These are phyloP conservation scores for Parachaetomium inaequale DNA, from an alignment of 495 filamentous ascomycete genomes.

Conservation along the genomic window DNA sequence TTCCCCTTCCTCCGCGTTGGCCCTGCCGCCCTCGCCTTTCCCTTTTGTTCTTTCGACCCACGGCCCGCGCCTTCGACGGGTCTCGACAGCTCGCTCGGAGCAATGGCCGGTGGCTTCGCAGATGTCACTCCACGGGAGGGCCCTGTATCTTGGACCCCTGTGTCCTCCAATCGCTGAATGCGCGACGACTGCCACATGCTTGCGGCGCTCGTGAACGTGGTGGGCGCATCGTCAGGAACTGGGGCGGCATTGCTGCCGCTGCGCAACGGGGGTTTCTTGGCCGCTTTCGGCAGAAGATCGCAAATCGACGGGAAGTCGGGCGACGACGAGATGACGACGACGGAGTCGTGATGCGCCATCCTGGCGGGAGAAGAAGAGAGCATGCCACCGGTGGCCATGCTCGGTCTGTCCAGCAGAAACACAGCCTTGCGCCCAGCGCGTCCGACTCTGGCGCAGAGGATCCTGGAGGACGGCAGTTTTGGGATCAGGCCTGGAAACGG, in stretches of 20 bases:
- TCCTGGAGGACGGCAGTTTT: slow-evolving; percentile 13
- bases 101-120: neutral
- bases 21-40: neutral
- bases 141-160: neutral
- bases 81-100: neutral
- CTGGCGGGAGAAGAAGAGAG: slow-evolving; percentile 39
- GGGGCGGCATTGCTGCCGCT: slow-evolving; percentile 35
- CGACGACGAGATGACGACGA: slow-evolving; percentile 45
- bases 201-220: slow-evolving; percentile 43
- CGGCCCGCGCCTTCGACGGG: neutral
- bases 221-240: slow-evolving; percentile 32
- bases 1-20: slow-evolving; percentile 1
- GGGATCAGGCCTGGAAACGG: neutral
- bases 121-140: neutral
- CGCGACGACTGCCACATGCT: slow-evolving; percentile 28
- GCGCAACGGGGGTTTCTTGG: slow-evolving; percentile 29
- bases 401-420: slow-evolving; percentile 14
- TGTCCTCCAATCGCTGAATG: slow-evolving; percentile 1
- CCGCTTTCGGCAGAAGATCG: slow-evolving; percentile 37
- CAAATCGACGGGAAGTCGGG: slow-evolving; percentile 43
- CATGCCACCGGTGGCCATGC: slow-evolving; percentile 38
- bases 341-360: slow-evolving; percentile 24
- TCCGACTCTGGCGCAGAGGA: slow-evolving; percentile 14
- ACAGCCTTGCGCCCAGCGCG: slow-evolving; percentile 43
- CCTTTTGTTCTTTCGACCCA: neutral